phyloP scores from a whole-genome alignment of 345 rosid species.

The Punica granatum region DNA sequence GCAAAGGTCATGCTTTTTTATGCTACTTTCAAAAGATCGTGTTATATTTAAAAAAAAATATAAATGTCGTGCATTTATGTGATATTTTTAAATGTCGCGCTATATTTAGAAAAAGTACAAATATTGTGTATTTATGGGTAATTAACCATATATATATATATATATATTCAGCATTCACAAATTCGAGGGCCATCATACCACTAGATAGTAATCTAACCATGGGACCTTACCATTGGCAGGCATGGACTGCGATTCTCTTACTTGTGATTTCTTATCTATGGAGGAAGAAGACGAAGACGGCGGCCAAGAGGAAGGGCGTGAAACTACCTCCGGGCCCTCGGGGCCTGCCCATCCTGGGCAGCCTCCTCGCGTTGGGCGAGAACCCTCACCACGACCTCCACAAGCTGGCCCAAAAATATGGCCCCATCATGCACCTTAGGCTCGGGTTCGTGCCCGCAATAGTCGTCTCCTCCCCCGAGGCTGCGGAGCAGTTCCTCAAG shows the following conservation, averaged over 20 bases:
- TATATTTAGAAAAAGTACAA: too few relatives aligned
- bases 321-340: conserved; percentile 37
- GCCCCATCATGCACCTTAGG: conserved; percentile 36
- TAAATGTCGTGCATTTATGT: too few relatives aligned
- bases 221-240: not conserved
- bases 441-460: conserved; percentile 25
- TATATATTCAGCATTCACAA: too few relatives aligned
- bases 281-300: conserved; percentile 12
- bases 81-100: too few relatives aligned
- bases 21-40: too few relatives aligned
- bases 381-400: conserved; percentile 33
- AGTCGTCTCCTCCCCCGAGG: conserved; percentile 32
- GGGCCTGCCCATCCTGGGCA: conserved; percentile 34
- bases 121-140: too few relatives aligned
- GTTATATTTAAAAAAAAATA: too few relatives aligned
- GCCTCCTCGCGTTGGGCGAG: conserved; percentile 29
- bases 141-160: too few relatives aligned
- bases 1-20: too few relatives aligned
- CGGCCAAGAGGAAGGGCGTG: not conserved
- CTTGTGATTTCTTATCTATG: not conserved
- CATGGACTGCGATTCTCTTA: not conserved
- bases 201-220: not conserved
- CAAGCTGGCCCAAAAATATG: conserved; percentile 24
- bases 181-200: too few relatives aligned
- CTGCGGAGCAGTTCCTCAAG: conserved; percentile 34